phyloP scores from a whole-genome alignment of 2,329 filamentous ascomycete genomes.

The Fusarium drepaniforme region DNA sequence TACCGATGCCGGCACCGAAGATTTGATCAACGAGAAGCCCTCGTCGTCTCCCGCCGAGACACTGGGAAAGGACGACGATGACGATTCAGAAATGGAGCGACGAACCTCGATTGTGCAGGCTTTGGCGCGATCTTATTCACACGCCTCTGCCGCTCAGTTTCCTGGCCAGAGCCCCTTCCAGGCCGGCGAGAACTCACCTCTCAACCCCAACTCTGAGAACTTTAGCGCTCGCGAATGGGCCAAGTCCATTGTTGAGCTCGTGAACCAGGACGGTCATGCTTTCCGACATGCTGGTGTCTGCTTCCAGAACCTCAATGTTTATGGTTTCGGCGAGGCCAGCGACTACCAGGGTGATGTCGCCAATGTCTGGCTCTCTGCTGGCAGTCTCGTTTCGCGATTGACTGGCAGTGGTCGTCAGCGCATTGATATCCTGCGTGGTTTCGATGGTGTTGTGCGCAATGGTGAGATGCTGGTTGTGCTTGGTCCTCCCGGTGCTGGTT shows the following conservation, averaged over 20 bases:
- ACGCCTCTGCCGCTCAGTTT: slow-evolving; percentile 53
- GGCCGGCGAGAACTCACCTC: slow-evolving; percentile 59
- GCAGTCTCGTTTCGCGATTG: slow-evolving; percentile 59
- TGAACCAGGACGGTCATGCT: slow-evolving; percentile 62
- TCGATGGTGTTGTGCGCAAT: slow-evolving; percentile 76
- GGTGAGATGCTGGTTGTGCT: slow-evolving; percentile 84
- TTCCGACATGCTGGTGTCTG: slow-evolving; percentile 74
- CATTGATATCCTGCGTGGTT: slow-evolving; percentile 76
- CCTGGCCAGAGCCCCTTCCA: slow-evolving; percentile 63
- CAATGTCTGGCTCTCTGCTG: slow-evolving; percentile 69
- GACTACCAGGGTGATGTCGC: slow-evolving; percentile 78
- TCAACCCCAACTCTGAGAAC: slow-evolving; percentile 65
- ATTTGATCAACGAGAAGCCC: slow-evolving; percentile 41
- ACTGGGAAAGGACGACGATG: slow-evolving; percentile 47
- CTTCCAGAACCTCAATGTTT: slow-evolving; percentile 76
- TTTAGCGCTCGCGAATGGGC: slow-evolving; percentile 71
- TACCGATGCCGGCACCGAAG: slow-evolving; percentile 50
- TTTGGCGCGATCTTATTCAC: slow-evolving; percentile 68
- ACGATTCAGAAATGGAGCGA: slow-evolving; percentile 60
- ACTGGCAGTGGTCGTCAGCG: slow-evolving; percentile 65
- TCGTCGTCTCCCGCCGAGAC: slow-evolving; percentile 45
- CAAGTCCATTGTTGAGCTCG: slow-evolving; percentile 67
- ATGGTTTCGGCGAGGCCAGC: slow-evolving; percentile 74
- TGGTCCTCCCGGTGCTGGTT: slow-evolving; percentile 79
- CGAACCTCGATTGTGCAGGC: slow-evolving; percentile 66